Conservation (phyloP, 768 basidiomycete species). For the Phylloporus sp. region DNA sequence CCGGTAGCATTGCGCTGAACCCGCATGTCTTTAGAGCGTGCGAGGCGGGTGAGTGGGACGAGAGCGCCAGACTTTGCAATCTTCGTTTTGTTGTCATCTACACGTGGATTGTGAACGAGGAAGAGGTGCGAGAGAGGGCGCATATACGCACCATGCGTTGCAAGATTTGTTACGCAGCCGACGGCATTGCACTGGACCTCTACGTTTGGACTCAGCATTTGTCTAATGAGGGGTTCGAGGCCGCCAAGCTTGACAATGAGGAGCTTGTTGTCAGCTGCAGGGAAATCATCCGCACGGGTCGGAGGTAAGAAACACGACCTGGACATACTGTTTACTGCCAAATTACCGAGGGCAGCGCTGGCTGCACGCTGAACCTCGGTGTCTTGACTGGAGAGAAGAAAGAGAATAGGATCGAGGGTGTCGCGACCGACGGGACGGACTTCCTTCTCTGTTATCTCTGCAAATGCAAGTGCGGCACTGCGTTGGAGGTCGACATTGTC, state of each 20-base stretch:
- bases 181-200: constrained; percentile 99
- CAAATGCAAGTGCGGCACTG: constrained; percentile 95
- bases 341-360: constrained; percentile 93
- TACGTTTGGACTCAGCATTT: constrained; percentile 98
- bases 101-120: constrained; percentile 7
- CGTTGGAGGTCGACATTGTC: constrained; percentile 99
- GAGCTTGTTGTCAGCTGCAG: constrained; percentile 93
- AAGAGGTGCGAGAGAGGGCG: constrained; percentile 3
- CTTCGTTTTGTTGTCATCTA: constrained; percentile 99
- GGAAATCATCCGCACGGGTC: constrained; percentile 8
- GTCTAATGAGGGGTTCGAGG: constrained; percentile 94
- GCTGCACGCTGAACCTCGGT: constrained; percentile 98
- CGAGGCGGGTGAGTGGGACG: constrained; percentile 91
- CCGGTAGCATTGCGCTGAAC: constrained; percentile 99
- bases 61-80: constrained; percentile 99
- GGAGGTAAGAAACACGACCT: constrained; percentile 14
- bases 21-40: constrained; percentile 97
- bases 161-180: constrained; percentile 97
- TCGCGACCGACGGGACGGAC: constrained; percentile 94
- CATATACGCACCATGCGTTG: constrained; percentile 79
- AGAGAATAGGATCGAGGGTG: constrained; percentile 96
- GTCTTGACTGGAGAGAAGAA: constrained; percentile 94
- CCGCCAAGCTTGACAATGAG: constrained; percentile 98
- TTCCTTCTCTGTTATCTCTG: constrained; percentile 99
- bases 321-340: constrained; percentile 93